These are phyloP conservation scores for Firmiana major DNA, from an alignment of 345 rosid genomes.

Conservation along the genomic window DNA sequence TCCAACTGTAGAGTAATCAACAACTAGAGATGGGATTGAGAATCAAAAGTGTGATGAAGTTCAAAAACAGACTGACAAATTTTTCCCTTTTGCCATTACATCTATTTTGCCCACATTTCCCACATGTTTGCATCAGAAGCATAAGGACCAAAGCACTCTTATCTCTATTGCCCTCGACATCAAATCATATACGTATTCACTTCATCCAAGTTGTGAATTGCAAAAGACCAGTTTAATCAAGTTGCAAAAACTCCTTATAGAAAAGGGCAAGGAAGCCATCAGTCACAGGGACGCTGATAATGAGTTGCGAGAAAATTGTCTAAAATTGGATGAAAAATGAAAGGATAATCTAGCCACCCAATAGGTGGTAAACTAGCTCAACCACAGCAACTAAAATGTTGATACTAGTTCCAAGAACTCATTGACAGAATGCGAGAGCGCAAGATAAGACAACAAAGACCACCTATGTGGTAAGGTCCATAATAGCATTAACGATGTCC, in stretches of 20 bases:
- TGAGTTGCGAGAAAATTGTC: background rate
- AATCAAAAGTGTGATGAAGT: background rate
- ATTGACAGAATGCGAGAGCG: background rate
- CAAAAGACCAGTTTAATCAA: background rate
- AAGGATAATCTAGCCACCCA: slow-evolving; percentile 4
- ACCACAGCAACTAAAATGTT: background rate
- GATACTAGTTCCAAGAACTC: slow-evolving; percentile 5
- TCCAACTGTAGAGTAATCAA: slow-evolving; percentile 55
- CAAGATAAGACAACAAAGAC: background rate
- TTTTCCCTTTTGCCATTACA: too few relatives aligned
- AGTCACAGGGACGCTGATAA: background rate
- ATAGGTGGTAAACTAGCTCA: background rate
- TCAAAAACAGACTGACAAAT: too few relatives aligned
- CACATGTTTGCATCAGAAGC: too few relatives aligned
- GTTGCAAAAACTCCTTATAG: background rate
- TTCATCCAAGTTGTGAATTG: background rate
- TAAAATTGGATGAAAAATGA: background rate
- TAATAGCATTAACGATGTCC: slow-evolving; percentile 82
- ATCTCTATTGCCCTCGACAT: background rate
- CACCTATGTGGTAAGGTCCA: slow-evolving; percentile 71
- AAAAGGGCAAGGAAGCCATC: background rate
- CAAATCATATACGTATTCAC: background rate
- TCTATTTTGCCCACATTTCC: too few relatives aligned
- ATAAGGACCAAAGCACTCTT: background rate
- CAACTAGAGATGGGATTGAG: background rate